Evolutionary conservation across 305 asterid species (phyloP).

Genomic region (Withania somnifera): DNA sequence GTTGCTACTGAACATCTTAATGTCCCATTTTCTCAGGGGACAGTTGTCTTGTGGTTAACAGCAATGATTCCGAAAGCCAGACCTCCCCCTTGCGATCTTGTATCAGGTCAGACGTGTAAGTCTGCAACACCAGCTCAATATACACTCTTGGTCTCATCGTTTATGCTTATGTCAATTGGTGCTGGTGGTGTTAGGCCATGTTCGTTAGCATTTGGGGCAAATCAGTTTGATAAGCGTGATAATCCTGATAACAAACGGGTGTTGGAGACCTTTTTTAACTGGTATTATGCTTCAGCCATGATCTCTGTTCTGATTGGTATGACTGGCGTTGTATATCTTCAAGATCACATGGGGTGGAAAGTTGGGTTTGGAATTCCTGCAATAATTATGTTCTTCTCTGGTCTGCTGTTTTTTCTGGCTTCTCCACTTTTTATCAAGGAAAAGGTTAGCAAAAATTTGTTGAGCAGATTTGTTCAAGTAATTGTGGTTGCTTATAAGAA

Average conservation of each 20-base stretch:
- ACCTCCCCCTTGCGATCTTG: conserved; percentile 29
- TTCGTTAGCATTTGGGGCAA: conserved; percentile 36
- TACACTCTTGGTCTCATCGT: conserved; percentile 26
- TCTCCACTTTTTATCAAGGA: conserved; percentile 36
- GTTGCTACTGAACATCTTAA: background rate
- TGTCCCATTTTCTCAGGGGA: conserved; percentile 27
- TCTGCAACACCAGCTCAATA: conserved; percentile 31
- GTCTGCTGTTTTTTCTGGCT: conserved; percentile 35
- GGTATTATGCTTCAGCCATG: conserved; percentile 52
- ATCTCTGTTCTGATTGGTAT: conserved; percentile 39
- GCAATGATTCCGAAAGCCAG: conserved; percentile 35
- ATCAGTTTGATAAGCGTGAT: conserved; percentile 19
- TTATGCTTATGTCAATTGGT: conserved; percentile 37
- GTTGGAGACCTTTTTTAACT: conserved; percentile 47
- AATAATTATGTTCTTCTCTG: conserved; percentile 36
- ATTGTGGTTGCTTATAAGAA: conserved; percentile 44
- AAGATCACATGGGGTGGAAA: conserved; percentile 50
- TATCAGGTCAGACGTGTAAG: conserved; percentile 17
- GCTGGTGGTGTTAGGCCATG: conserved; percentile 30
- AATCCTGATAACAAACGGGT: conserved; percentile 23
- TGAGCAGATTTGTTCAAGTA: conserved; percentile 33
- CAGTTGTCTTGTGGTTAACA: conserved; percentile 44
- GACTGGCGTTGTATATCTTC: conserved; percentile 47
- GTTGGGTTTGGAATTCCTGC: conserved; percentile 59
- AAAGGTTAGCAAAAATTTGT: conserved; percentile 27